A percentile compares a stretch with the other conserved stretches of the same genome.
These are phyloP conservation scores for Firmiana major DNA, from an alignment of 345 rosid genomes.

Conservation along the genomic window DNA sequence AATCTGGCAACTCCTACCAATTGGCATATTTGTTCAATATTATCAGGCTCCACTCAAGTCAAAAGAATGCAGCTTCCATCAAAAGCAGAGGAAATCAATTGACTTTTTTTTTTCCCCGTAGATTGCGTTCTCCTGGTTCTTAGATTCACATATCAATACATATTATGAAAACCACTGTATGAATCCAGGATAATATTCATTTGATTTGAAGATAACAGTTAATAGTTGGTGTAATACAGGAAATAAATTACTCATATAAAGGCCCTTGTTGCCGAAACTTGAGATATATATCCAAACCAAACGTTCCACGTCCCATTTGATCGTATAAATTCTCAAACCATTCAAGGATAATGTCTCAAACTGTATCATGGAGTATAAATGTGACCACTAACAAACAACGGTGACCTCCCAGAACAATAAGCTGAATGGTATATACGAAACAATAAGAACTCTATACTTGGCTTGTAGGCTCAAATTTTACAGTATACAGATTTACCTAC, in stretches of 20 bases:
- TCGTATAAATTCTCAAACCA: constrained; percentile 2
- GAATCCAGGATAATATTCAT: not conserved
- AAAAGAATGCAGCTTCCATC: not conserved
- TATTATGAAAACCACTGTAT: not conserved
- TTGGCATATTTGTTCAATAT: not conserved
- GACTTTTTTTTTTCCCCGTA: no score
- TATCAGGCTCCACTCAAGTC: constrained; percentile 4
- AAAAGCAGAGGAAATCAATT: constrained; percentile 5
- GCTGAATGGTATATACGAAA: constrained; percentile 15
- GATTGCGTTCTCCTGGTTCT: not conserved
- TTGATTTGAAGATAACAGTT: not conserved
- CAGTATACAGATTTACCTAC: constrained; percentile 43
- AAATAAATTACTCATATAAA: not conserved
- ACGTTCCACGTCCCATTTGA: not conserved
- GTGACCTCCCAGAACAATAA: constrained; percentile 6
- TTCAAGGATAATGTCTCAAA: not conserved
- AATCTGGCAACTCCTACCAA: not conserved
- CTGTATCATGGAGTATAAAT: not conserved
- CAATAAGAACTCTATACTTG: constrained; percentile 9
- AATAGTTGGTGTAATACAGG: not conserved
- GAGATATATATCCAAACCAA: not conserved
- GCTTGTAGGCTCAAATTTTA: not conserved
- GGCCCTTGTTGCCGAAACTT: not conserved
- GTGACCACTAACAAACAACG: constrained; percentile 9
- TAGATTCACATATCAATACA: not conserved